Base-by-base conservation (phyloP, 2,329 filamentous ascomycete species). In the Fusarium sp. region DNA sequence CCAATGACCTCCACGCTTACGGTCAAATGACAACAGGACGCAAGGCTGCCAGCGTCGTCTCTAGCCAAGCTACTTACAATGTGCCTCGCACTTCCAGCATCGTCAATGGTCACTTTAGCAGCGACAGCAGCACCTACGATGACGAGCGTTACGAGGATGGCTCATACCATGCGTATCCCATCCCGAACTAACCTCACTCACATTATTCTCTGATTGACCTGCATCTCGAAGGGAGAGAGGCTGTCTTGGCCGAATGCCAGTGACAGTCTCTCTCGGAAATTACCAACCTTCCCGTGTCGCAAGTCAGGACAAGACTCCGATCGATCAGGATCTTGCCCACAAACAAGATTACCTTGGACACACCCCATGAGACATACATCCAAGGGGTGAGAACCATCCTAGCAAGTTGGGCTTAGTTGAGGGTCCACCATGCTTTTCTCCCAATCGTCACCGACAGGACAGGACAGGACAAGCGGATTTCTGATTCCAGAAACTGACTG, bases 141-240 rank as follows among this genome's bases (percentile, higher is more conserved):
- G 76, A 79, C 36, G 74, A 75, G 58, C 64, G 61, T 31, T 78
- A 73, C 54, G 77, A 80, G 58, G 77, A 79, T 64, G 78, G 78
- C 44, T 72, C 77, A 64, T 80, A 80, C 68, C 77, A 79, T 62
- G 55, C 76, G n/a, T 76, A 75, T 60, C 79, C 79, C 51, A 77
- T 80, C 59, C 59, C 68, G 50, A 76, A 75, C 65, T 77, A 74
- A 69, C 61, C 65, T 77, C 73, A 67, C 57, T 68, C 58, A 58
- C 33, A 18, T 29, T 59, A n/a, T 61, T 44, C 27, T 46, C 65
- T 62, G 42, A 51, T 64, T 55, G 70, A 68, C 54, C 59, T 63
- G 46, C 44, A 60, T 42, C 57, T 25, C 36, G 57, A 42, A 27
- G 20, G 44, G 38, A 34, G 46, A 18, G 6, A 27, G 34, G 23